phyloP scores from a whole-genome alignment of 768 basidiomycete species.

The Brasilioporus rufonigricans region DNA sequence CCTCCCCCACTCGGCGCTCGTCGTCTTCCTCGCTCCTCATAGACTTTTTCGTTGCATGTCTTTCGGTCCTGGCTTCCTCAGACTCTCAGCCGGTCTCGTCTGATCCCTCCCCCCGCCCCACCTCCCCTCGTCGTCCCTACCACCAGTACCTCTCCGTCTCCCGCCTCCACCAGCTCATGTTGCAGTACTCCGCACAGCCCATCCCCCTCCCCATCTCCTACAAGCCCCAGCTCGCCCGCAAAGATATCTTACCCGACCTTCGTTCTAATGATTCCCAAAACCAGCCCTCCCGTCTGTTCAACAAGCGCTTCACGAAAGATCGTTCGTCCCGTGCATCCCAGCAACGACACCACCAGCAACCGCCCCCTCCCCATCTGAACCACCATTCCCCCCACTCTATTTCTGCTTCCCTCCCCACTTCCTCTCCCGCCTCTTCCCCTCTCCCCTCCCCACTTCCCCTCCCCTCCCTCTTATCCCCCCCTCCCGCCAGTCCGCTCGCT shows the following conservation, averaged over 20 bases:
- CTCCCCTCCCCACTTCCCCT: slow-evolving; percentile 8
- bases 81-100: slow-evolving; percentile 49
- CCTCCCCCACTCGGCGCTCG: slow-evolving; percentile 7
- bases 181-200: slow-evolving; percentile 49
- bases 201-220: slow-evolving; percentile 34
- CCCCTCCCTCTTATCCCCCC: slow-evolving; percentile 18
- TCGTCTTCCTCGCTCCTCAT: slow-evolving; percentile 13
- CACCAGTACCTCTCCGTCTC: slow-evolving; percentile 31
- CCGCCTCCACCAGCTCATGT: slow-evolving; percentile 44
- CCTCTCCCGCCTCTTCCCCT: slow-evolving; percentile 3
- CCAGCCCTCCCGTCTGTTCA: slow-evolving; percentile 32
- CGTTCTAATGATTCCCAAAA: slow-evolving; percentile 33
- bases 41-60: slow-evolving; percentile 27
- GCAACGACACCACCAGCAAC: slow-evolving; percentile 13
- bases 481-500: slow-evolving; percentile 31
- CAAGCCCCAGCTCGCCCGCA: slow-evolving; percentile 26
- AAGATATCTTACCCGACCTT: slow-evolving; percentile 31
- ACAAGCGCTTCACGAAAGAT: slow-evolving; percentile 36
- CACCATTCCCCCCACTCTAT: slow-evolving; percentile 17
- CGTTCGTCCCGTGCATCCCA: slow-evolving; percentile 20
- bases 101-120: slow-evolving; percentile 37
- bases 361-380: slow-evolving; percentile 2
- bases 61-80: slow-evolving; percentile 27
- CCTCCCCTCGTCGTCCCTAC: slow-evolving; percentile 33
- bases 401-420: slow-evolving; percentile 4